Evolutionary conservation across 1,139 yeast species (phyloP), one percentile per base, ranked within the genome.

Genomic region (Zygoascus meyerae): DNA sequence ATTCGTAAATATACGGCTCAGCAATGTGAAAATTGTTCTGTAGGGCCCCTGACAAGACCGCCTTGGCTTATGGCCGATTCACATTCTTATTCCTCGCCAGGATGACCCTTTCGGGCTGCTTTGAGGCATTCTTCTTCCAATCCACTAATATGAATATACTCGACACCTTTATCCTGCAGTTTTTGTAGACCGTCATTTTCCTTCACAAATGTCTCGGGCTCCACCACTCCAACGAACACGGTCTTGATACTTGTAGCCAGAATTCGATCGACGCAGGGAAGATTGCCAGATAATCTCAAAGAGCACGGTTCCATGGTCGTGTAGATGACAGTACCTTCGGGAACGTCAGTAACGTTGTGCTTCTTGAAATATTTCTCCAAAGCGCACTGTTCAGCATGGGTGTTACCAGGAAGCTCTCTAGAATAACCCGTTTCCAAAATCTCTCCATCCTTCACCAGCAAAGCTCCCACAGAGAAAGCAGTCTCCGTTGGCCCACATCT

Each of bases 261-360:
- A 8, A 92, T 81, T 36, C 97, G 73, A 52, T 89, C 90, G 2
- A 80, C 81, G 66, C 99, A 92, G 0, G 98, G 96, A 46, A 74
- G 62, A 57, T 90, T 90, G 0, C 98, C 98, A 63, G 97, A 89
- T 35, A 92, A 70, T 48, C 99, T 72, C 49, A 78, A 76, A 2
- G 95, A 82, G 62, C 99, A 94, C 0, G 99, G 99, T 60, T 94
- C 99, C 98, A 94, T 94, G 0, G 97, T 86, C 0, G 98, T 92
- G 64, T 86, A 94, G 10, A 92, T 67, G 38, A 84, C 87, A 0
- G 95, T 79, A 0, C 95, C 95, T 14, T 60, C 62, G 0, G 97
- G 97, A 1, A 87, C 72, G 3, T 69, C 70, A 3, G 49, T 32
- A 1, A 59, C 55, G 2, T 77, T 76, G 30, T 55, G 51, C n/a